Evolutionary conservation across 805 yeast genomes (phyloP).

Genomic region (Kuraishia cidri): DNA sequence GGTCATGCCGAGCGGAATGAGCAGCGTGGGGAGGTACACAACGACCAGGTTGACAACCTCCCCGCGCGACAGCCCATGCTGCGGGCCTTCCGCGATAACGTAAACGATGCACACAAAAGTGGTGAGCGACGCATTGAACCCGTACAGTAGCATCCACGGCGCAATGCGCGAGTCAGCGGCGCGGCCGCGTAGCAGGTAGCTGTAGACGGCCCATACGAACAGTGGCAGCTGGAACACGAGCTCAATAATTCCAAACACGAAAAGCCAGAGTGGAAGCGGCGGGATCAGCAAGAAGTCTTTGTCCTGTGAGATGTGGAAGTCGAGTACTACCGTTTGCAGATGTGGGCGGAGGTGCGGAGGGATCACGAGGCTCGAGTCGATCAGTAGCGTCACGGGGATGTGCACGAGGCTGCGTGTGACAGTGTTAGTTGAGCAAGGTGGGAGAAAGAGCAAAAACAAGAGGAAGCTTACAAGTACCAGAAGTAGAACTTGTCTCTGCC

Average conservation of each 20-base stretch:
- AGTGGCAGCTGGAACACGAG: constrained; percentile 72
- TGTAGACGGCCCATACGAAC: constrained; percentile 41
- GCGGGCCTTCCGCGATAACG: constrained; percentile 24
- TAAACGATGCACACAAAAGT: constrained; percentile 65
- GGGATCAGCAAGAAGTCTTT: constrained; percentile 57
- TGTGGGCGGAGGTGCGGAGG: constrained; percentile 39
- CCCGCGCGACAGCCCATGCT: constrained; percentile 23
- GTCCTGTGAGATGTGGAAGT: constrained; percentile 54
- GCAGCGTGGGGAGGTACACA: constrained; percentile 63
- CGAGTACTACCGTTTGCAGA: constrained; percentile 39
- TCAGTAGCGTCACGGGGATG: constrained; percentile 62
- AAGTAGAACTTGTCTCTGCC: constrained; percentile 6
- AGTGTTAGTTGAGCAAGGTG: not conserved
- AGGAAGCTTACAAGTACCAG: constrained; percentile 5
- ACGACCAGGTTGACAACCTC: constrained; percentile 35
- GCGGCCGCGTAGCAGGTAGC: constrained; percentile 8
- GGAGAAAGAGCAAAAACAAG: not conserved
- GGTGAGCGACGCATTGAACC: constrained; percentile 75
- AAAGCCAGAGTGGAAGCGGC: constrained; percentile 59
- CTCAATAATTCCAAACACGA: constrained; percentile 64
- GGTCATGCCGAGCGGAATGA: constrained; percentile 53
- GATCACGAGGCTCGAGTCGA: constrained; percentile 68
- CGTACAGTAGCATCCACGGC: constrained; percentile 47
- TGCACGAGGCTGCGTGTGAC: constrained; percentile 35
- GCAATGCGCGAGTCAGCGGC: constrained; percentile 10